Evolutionary conservation across 2,329 filamentous ascomycete species (phyloP).

Genomic region (Geosmithia flava): DNA sequence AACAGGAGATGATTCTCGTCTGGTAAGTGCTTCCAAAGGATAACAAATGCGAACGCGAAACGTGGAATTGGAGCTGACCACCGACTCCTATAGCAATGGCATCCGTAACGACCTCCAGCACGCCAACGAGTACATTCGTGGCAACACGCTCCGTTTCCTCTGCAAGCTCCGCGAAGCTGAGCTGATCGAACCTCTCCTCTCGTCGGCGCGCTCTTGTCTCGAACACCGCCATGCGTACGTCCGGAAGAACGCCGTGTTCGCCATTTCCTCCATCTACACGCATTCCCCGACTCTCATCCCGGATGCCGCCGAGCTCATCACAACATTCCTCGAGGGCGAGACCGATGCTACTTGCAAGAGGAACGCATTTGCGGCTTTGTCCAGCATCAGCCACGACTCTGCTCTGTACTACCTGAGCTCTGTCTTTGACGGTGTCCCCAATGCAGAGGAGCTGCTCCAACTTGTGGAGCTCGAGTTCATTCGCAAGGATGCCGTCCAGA

Average conservation of each 20-base stretch:
- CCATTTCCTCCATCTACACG: slow-evolving; percentile 81
- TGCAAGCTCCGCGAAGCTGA: slow-evolving; percentile 93
- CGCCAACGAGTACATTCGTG: slow-evolving; percentile 94
- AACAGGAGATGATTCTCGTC: slow-evolving; percentile 99
- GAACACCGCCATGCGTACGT: slow-evolving; percentile 97
- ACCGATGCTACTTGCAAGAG: slow-evolving; percentile 94
- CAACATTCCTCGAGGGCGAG: slow-evolving; percentile 80
- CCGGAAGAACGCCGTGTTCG: slow-evolving; percentile 95
- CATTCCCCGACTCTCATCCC: slow-evolving; percentile 89
- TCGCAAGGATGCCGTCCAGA: slow-evolving; percentile 90
- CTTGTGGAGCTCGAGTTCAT: slow-evolving; percentile 95
- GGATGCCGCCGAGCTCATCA: slow-evolving; percentile 85
- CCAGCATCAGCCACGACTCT: slow-evolving; percentile 86
- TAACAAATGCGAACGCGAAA: background rate
- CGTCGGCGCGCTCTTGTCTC: slow-evolving; percentile 81
- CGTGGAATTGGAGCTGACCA: background rate
- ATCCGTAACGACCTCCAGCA: slow-evolving; percentile 97
- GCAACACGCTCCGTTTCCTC: slow-evolving; percentile 95
- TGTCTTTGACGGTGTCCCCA: slow-evolving; percentile 87
- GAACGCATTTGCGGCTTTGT: slow-evolving; percentile 88
- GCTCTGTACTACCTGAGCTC: slow-evolving; percentile 77
- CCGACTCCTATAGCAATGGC: slow-evolving; percentile 57
- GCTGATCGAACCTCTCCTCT: slow-evolving; percentile 89
- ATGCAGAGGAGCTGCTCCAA: slow-evolving; percentile 87
- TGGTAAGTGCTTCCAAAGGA: slow-evolving; percentile 45